Base-by-base conservation (phyloP, 129 eudicot genomes). In the Glebionis coronaria region DNA sequence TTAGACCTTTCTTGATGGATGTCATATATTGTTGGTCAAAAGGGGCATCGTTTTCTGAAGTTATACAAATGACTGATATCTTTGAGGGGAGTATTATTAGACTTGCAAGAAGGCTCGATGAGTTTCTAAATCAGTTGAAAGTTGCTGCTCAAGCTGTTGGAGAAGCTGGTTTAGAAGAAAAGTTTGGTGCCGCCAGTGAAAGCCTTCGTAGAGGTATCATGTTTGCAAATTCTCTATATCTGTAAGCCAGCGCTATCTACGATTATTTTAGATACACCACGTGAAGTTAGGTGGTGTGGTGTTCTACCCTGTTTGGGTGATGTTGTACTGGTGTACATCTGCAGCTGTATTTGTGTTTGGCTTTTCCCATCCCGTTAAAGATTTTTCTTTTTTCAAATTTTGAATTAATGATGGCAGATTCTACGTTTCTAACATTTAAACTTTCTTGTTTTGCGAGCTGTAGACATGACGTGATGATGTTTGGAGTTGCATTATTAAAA, bases 11-110 rank as follows among this genome's bases (percentile, higher is more conserved):
- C 82, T 81, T 94, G 90, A 94, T 94, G 99, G 99, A 94, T 80
- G 99, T 94, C 67, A 94, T 94, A 15, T 94, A 94, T 72, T 94
- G 97, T 71, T 94, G 99, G 99, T 94, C 99, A 67, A 94, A 86
- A 85, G 99, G 99, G 59, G 81, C 88, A 56, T 35, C 84, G 52
- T 94, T 94, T 82, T 81, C 90, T 38, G 97, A 94, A 56, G 97
- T 94, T 64, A 94, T 87, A 71, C 95, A 94, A 81, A 94, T 89
- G 99, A 94, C 99, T 3, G 99, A 94, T 77, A 94, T 94, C 56
- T 94, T 89, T 75, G 99, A 94, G 72, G 97, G 99, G 58, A 94
- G 99, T 74, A 94, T 89, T 52, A 94, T 94, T 18, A 78, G 99
- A 72, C 82, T 87, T 23, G 97, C 97, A 42, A 83, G 99, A 82